A percentile compares a stretch with the other conserved stretches of the same genome.
phyloP scores from a whole-genome alignment of 805 yeast genomes.

The Zygoascus biomembranicola region DNA sequence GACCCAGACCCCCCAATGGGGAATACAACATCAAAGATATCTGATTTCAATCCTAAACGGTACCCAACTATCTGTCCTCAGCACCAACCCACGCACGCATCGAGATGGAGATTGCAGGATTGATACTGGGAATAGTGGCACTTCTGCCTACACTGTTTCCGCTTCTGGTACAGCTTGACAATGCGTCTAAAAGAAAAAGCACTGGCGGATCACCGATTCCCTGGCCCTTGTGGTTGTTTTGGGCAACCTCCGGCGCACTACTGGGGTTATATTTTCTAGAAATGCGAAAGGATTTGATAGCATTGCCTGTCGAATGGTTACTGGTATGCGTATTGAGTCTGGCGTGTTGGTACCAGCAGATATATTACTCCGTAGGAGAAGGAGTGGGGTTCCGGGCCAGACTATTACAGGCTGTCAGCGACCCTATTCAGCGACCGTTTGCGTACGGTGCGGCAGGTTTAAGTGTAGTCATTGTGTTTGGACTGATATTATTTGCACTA shows the following conservation, averaged over 20 bases:
- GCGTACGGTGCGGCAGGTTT: background rate
- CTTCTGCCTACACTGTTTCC: conserved; percentile 10
- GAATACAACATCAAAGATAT: background rate
- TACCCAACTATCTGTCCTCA: background rate
- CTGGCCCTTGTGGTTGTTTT: conserved; percentile 9
- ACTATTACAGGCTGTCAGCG: background rate
- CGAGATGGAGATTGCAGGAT: conserved; percentile 1
- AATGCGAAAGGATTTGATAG: conserved; percentile 4
- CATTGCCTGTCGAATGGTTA: conserved; percentile 5
- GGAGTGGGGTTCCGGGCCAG: background rate
- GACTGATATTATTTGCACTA: background rate
- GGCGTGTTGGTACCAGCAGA: conserved; percentile 7
- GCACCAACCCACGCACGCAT: background rate
- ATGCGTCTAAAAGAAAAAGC: background rate
- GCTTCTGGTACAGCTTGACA: conserved; percentile 11
- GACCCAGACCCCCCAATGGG: background rate
- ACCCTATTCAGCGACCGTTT: background rate
- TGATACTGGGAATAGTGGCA: conserved; percentile 6
- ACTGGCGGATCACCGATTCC: background rate
- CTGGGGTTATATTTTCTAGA: conserved; percentile 6
- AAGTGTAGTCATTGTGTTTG: background rate
- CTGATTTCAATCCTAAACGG: background rate
- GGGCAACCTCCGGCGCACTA: conserved; percentile 3
- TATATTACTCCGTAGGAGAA: background rate
- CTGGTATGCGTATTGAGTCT: conserved; percentile 4